Percentiles rank a stretch among this genome's conserved stretches.
These are phyloP conservation scores for Botrytis aclada DNA, from an alignment of 2,329 filamentous ascomycete genomes.

Conservation along the genomic window DNA sequence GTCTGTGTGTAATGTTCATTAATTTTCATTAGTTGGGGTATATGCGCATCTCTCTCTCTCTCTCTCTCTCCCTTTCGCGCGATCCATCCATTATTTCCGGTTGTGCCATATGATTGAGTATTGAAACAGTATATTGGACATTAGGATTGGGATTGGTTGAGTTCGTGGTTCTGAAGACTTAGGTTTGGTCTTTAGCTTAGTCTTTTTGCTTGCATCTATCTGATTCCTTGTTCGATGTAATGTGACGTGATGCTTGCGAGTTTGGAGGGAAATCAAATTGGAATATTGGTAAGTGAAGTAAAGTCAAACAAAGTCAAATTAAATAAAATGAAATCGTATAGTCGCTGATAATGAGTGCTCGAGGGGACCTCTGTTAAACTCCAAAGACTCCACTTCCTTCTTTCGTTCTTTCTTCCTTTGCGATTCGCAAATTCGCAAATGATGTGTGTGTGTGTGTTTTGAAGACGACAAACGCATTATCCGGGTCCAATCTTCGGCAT, in stretches of 20 bases:
- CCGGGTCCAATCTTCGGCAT: constrained; percentile 67
- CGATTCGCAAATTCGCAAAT: neutral
- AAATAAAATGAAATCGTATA: neutral
- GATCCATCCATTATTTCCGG: neutral
- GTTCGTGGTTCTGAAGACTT: too few species aligned
- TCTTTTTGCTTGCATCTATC: neutral
- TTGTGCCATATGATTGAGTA: neutral
- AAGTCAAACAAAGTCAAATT: neutral
- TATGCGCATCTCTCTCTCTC: neutral
- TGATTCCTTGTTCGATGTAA: neutral
- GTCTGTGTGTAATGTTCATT: too few species aligned
- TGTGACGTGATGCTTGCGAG: neutral
- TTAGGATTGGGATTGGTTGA: neutral
- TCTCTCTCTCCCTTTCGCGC: neutral
- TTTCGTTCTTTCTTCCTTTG: neutral
- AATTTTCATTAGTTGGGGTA: neutral
- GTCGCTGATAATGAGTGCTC: neutral
- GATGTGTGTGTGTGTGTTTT: neutral
- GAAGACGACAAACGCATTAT: constrained; percentile 41
- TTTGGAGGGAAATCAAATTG: neutral
- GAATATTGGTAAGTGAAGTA: neutral
- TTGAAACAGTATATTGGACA: neutral
- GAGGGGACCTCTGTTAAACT: neutral
- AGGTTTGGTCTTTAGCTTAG: neutral
- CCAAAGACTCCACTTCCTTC: neutral